These are phyloP conservation scores for Irpex rosettiformis DNA, from an alignment of 1,284 basidiomycete species.

Conservation along the genomic window DNA sequence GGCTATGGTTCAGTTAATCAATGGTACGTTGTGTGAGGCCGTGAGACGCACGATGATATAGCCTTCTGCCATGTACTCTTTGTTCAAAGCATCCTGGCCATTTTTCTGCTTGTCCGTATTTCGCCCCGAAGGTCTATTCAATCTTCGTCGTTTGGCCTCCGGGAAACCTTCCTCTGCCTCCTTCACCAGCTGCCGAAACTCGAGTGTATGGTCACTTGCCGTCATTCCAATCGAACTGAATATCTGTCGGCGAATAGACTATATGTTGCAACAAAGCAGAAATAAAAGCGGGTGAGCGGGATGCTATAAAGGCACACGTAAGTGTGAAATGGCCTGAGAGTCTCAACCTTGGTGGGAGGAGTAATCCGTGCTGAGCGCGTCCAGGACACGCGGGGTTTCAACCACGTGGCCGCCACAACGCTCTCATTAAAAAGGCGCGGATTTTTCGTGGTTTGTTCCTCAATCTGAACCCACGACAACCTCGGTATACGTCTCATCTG, in stretches of 20 bases:
- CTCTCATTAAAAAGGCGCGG: conserved; percentile 14
- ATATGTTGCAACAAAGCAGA: neutral
- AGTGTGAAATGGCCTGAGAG: neutral
- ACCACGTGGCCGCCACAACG: conserved; percentile 17
- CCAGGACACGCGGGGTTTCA: neutral
- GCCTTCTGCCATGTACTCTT: conserved; percentile 69
- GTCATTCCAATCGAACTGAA: conserved; percentile 18
- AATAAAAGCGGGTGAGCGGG: neutral
- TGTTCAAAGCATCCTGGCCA: conserved; percentile 44
- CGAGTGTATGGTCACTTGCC: conserved; percentile 47
- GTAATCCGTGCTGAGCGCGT: neutral
- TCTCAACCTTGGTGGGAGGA: neutral
- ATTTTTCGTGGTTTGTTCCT: conserved; percentile 2
- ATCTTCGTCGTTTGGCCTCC: conserved; percentile 50
- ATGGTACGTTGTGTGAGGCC: neutral
- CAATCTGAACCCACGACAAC: conserved; percentile 23
- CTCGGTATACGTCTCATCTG: conserved; percentile 15
- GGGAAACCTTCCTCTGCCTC: conserved; percentile 42
- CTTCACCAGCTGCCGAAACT: conserved; percentile 52
- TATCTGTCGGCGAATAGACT: neutral
- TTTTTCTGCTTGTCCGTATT: conserved; percentile 31
- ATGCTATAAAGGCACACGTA: neutral
- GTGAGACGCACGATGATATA: conserved; percentile 62
- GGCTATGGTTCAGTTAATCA: neutral
- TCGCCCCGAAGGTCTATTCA: conserved; percentile 32